Conservation (phyloP, 2,329 filamentous ascomycete genomes). For the Ceratocystis ficicola region DNA sequence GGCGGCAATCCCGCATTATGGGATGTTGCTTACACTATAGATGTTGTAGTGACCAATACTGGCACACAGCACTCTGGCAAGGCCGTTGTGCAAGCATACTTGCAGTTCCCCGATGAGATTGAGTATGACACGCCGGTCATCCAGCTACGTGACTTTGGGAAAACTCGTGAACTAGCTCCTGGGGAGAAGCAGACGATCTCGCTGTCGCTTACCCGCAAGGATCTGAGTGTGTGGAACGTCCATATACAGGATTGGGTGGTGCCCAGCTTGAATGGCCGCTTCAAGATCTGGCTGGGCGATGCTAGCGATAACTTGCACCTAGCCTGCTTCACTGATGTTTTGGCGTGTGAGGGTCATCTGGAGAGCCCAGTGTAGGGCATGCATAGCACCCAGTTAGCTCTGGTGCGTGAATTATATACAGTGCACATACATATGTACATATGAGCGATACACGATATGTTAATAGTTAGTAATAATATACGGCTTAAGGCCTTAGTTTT, state of each 20-base stretch:
- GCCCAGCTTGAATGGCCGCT: constrained; percentile 30
- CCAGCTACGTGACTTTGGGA: constrained; percentile 62
- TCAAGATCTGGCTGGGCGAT: constrained; percentile 32
- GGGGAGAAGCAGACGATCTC: constrained; percentile 43
- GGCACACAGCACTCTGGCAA: constrained; percentile 36
- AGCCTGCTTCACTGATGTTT: constrained; percentile 27
- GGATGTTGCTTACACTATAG: constrained; percentile 35
- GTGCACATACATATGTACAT: not conserved
- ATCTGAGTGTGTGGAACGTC: constrained; percentile 63
- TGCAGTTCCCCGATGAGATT: constrained; percentile 33
- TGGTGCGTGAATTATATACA: not conserved
- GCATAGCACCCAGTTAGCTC: not conserved
- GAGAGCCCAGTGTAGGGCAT: constrained; percentile 16
- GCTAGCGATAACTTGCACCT: constrained; percentile 30
- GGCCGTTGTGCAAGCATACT: constrained; percentile 36
- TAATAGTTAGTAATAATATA: constrained; percentile 14
- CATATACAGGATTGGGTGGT: constrained; percentile 55
- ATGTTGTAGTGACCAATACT: constrained; percentile 41
- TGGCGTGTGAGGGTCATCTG: constrained; percentile 27
- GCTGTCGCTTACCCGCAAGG: constrained; percentile 51
- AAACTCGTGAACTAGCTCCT: constrained; percentile 43
- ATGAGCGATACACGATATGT: not conserved
- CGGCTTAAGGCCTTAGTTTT: not conserved
- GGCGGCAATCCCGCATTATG: constrained; percentile 58
- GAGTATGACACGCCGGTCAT: constrained; percentile 51